phyloP scores from a whole-genome alignment of 176 grass and related monocot genomes.

The Oryza longistaminata region DNA sequence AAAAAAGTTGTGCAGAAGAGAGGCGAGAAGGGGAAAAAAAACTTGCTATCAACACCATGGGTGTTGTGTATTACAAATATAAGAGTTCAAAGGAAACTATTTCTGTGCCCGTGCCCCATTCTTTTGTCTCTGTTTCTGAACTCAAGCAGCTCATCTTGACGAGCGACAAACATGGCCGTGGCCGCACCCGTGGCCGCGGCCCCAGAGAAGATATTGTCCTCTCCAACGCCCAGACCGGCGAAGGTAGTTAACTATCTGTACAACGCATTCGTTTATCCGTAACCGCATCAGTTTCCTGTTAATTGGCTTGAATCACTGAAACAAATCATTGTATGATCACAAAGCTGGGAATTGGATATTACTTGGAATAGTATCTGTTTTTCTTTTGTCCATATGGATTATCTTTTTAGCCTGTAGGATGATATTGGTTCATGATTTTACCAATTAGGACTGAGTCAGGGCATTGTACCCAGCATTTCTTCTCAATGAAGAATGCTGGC shows the following conservation, averaged over 20 bases:
- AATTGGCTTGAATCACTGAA: not conserved
- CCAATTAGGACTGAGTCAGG: too few relatives aligned
- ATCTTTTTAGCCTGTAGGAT: not conserved
- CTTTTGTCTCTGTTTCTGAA: constrained; percentile 45
- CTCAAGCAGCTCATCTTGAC: constrained; percentile 57
- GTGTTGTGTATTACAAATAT: constrained; percentile 70
- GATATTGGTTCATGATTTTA: too few relatives aligned
- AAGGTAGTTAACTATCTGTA: constrained; percentile 40
- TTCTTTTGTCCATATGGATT: not conserved
- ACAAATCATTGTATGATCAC: not conserved
- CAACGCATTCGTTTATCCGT: not conserved
- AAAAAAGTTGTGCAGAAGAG: constrained; percentile 12
- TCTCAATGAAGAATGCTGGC: too few relatives aligned
- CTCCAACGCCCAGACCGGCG: constrained; percentile 50
- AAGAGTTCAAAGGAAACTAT: constrained; percentile 60
- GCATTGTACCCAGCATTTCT: too few relatives aligned
- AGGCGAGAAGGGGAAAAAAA: not conserved
- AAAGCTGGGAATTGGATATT: not conserved
- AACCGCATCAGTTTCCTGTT: too few relatives aligned
- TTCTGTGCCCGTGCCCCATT: constrained; percentile 43
- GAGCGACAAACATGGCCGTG: constrained; percentile 32
- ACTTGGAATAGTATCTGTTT: not conserved
- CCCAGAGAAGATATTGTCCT: constrained; percentile 48
- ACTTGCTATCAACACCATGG: constrained; percentile 34
- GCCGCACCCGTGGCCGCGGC: constrained; percentile 43